These are phyloP conservation scores for Aspergillus ochraceoroseus DNA, from an alignment of 2,329 filamentous ascomycete species.

Conservation along the genomic window DNA sequence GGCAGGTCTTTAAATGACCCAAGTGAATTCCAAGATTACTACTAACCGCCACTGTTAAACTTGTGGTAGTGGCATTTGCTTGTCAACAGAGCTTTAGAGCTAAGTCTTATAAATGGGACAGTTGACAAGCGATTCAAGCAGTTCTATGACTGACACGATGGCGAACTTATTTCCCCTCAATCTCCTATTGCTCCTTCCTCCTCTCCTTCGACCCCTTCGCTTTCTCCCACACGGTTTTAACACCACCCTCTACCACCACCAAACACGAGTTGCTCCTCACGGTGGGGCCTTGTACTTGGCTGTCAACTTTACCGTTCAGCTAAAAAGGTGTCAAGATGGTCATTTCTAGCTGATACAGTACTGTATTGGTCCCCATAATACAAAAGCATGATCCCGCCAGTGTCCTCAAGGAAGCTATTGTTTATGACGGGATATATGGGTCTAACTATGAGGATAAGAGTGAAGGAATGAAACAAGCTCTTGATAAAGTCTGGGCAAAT, in stretches of 20 bases:
- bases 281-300: background rate
- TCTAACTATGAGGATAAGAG: conserved; percentile 8
- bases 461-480: conserved; percentile 7
- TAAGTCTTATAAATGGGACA: background rate
- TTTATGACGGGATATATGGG: conserved; percentile 3
- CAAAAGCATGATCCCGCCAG: conserved; percentile 2
- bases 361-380: conserved; percentile 8
- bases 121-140: background rate
- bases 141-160: background rate
- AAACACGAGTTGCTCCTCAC: conserved; percentile 1
- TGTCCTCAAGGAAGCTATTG: conserved; percentile 11
- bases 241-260: conserved; percentile 1
- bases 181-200: background rate
- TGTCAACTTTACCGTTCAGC: too few species aligned
- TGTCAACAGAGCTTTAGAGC: background rate
- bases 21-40: conserved; percentile 1
- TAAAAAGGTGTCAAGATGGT: too few species aligned
- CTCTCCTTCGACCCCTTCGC: too few species aligned
- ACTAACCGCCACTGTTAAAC: background rate
- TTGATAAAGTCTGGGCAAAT: conserved; percentile 7
- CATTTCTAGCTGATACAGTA: too few species aligned
- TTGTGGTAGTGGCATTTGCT: background rate
- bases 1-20: background rate
- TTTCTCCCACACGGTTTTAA: background rate
- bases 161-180: background rate